These are phyloP conservation scores for Mercurialis annua DNA, from an alignment of 345 rosid species.

Conservation along the genomic window DNA sequence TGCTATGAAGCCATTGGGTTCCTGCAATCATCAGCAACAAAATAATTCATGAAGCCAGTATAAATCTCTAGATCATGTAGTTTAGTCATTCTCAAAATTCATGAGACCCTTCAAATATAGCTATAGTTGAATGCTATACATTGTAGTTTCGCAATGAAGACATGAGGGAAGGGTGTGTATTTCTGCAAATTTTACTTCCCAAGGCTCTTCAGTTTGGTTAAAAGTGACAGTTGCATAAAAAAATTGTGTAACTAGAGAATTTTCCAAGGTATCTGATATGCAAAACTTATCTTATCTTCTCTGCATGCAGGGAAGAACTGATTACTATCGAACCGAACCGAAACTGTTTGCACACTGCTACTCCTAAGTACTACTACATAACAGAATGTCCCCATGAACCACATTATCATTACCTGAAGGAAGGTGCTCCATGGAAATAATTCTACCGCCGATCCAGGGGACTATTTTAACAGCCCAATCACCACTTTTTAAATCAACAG, in stretches of 20 bases:
- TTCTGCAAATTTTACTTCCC: not conserved
- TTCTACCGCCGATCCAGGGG: conserved; percentile 95
- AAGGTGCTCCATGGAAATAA: conserved; percentile 82
- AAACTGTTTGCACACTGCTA: not conserved
- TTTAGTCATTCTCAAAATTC: conserved; percentile 1
- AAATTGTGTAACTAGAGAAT: not conserved
- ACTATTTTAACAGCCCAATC: conserved; percentile 70
- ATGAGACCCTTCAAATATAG: not conserved
- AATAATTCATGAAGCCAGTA: not conserved
- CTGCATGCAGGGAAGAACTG: not conserved
- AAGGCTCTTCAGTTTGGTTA: not conserved
- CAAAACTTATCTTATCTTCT: not conserved
- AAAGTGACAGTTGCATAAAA: not conserved
- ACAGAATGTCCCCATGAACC: not conserved
- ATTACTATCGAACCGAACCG: too few species aligned
- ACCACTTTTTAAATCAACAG: conserved; percentile 64
- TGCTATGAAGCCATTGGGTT: conserved; percentile 87
- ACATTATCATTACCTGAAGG: conserved; percentile 61
- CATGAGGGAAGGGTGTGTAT: not conserved
- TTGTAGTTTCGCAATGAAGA: not conserved
- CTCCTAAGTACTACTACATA: not conserved
- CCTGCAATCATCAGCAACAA: conserved; percentile 37
- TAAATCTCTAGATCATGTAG: not conserved
- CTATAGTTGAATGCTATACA: not conserved
- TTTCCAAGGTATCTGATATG: not conserved